A percentile compares a stretch with the other conserved stretches of the same genome.
Conservation (phyloP, 169 alveolate species). For the Plasmodium vivax region DNA sequence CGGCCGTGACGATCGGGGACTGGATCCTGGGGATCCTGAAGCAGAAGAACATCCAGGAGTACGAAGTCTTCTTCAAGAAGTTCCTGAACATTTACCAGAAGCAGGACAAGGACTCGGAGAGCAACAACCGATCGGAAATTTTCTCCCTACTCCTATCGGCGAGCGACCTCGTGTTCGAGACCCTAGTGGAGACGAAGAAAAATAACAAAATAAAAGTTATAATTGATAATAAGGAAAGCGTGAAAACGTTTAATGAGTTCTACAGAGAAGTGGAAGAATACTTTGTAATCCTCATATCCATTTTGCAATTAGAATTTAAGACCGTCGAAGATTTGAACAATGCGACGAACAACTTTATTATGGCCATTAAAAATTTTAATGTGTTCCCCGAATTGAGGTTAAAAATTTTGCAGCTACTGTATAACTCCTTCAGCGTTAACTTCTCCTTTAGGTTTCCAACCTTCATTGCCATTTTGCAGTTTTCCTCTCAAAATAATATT, state of each 20-base stretch:
- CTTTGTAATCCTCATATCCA: slow-evolving; percentile 82
- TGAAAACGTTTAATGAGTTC: slow-evolving; percentile 32
- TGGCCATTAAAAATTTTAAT: slow-evolving; percentile 76
- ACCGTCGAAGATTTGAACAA: slow-evolving; percentile 80
- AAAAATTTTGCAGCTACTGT: slow-evolving; percentile 80
- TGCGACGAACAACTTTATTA: slow-evolving; percentile 80
- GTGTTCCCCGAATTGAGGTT: slow-evolving; percentile 78
- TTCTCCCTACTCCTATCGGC: slow-evolving; percentile 81
- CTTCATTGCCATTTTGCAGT: slow-evolving; percentile 79
- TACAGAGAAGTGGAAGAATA: slow-evolving; percentile 82
- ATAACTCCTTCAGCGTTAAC: slow-evolving; percentile 80
- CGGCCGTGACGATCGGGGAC: slow-evolving; percentile 85
- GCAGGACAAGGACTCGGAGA: slow-evolving; percentile 82
- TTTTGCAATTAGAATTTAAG: slow-evolving; percentile 82
- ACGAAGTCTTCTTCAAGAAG: slow-evolving; percentile 79
- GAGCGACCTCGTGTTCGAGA: slow-evolving; percentile 79
- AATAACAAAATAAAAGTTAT: slow-evolving; percentile 76
- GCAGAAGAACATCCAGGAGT: slow-evolving; percentile 77
- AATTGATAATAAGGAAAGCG: slow-evolving; percentile 68
- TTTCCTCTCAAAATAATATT: slow-evolving; percentile 79
- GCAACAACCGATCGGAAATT: slow-evolving; percentile 80
- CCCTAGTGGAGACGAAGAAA: slow-evolving; percentile 80
- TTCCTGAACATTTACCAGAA: slow-evolving; percentile 80
- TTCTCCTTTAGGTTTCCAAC: slow-evolving; percentile 79
- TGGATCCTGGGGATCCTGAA: slow-evolving; percentile 82